Conservation (phyloP, 768 basidiomycete genomes). For the Boletus subcaerulescens region DNA sequence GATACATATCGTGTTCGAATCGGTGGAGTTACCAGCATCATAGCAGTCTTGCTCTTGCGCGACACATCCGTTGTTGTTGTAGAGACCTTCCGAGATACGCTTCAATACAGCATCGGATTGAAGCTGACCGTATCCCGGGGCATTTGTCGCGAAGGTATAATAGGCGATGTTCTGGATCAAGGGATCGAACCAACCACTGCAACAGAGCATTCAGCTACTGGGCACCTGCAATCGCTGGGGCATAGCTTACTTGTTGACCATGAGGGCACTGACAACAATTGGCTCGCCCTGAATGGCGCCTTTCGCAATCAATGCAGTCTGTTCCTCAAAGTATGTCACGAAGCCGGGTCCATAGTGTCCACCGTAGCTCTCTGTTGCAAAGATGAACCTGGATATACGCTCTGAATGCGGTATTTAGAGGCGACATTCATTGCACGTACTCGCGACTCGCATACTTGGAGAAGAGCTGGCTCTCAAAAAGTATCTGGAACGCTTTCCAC, state of each 20-base stretch:
- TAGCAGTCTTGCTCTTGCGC: constrained; percentile 57
- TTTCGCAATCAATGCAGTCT: constrained; percentile 49
- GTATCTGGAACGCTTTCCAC: constrained; percentile 61
- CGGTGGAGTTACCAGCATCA: constrained; percentile 44
- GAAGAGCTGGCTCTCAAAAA: constrained; percentile 57
- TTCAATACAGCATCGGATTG: constrained; percentile 45
- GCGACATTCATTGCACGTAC: constrained; percentile 32
- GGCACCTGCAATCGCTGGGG: background rate
- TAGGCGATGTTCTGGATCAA: constrained; percentile 61
- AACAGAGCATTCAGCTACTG: background rate
- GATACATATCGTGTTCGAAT: constrained; percentile 49
- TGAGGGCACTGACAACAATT: constrained; percentile 54
- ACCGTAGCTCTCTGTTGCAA: constrained; percentile 66
- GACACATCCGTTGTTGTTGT: constrained; percentile 46
- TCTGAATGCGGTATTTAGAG: background rate
- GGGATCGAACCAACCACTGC: constrained; percentile 65
- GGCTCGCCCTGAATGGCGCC: constrained; percentile 47
- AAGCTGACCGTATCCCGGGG: constrained; percentile 66
- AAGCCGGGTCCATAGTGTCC: constrained; percentile 67
- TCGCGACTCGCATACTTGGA: constrained; percentile 50
- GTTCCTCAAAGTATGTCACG: constrained; percentile 61
- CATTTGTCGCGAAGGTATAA: constrained; percentile 55
- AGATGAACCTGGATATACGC: constrained; percentile 45
- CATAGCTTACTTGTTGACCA: constrained; percentile 56
- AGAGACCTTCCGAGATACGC: constrained; percentile 49